phyloP scores from a whole-genome alignment of 805 yeast genomes.

The Zygotorulaspora florentina region DNA sequence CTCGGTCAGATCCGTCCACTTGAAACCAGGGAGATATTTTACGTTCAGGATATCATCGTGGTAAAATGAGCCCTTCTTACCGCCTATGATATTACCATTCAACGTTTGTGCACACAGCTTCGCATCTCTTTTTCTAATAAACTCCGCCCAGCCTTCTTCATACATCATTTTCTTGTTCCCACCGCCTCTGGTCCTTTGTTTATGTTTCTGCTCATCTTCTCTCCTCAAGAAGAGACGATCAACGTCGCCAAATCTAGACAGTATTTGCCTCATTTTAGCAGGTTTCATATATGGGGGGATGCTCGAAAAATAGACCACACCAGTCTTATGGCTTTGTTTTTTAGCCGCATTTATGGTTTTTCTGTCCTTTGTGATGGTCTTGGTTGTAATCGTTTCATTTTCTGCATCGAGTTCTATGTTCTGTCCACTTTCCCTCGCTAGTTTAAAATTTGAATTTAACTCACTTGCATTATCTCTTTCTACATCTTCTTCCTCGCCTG shows the following conservation, averaged over 20 bases:
- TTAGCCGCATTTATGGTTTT: slow-evolving; percentile 38
- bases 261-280: slow-evolving; percentile 74
- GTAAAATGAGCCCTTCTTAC: slow-evolving; percentile 84
- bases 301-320: slow-evolving; percentile 87
- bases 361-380: slow-evolving; percentile 31
- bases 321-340: slow-evolving; percentile 61
- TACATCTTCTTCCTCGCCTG: slow-evolving; percentile 20
- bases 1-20: slow-evolving; percentile 92
- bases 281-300: slow-evolving; percentile 99
- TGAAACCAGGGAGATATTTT: slow-evolving; percentile 85
- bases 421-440: neutral
- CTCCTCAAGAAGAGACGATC: slow-evolving; percentile 84
- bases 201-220: slow-evolving; percentile 64
- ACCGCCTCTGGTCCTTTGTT: slow-evolving; percentile 71
- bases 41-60: slow-evolving; percentile 92
- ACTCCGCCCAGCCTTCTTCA: slow-evolving; percentile 98
- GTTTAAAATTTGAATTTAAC: slow-evolving; percentile 18
- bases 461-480: slow-evolving; percentile 20
- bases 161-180: slow-evolving; percentile 87
- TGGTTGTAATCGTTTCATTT: slow-evolving; percentile 8
- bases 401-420: neutral
- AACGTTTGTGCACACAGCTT: slow-evolving; percentile 80
- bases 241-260: slow-evolving; percentile 79
- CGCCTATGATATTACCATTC: slow-evolving; percentile 88
- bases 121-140: slow-evolving; percentile 76